A percentile compares a stretch with the other conserved stretches of the same genome.
Conservation (phyloP, 768 basidiomycete genomes). For the Dacryopinax spathularia region DNA sequence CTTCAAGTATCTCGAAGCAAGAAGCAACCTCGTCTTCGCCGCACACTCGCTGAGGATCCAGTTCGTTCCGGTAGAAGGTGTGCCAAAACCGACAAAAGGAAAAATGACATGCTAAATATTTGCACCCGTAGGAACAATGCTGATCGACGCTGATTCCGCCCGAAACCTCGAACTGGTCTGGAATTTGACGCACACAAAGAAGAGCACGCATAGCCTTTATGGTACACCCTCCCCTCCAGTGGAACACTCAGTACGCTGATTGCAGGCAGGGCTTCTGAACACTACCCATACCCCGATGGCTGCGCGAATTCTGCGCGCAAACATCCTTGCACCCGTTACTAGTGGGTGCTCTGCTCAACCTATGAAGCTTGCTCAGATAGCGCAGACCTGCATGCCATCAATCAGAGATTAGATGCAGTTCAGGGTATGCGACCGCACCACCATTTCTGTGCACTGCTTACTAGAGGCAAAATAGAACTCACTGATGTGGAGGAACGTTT, state of each 20-base stretch:
- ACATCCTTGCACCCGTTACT: conserved; percentile 68
- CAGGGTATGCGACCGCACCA: conserved; percentile 38
- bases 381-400: conserved; percentile 47
- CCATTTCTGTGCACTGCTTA: not conserved
- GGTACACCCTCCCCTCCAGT: conserved; percentile 32
- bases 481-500: conserved; percentile 63
- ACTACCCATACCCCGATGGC: conserved; percentile 87
- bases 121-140: conserved; percentile 55
- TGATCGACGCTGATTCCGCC: conserved; percentile 83
- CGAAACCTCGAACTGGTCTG: conserved; percentile 78
- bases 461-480: conserved; percentile 38
- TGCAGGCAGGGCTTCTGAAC: conserved; percentile 40
- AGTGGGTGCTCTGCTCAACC: conserved; percentile 26
- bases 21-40: conserved; percentile 57
- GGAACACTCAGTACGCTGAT: not conserved
- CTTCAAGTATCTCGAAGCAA: conserved; percentile 68
- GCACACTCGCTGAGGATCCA: conserved; percentile 54
- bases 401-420: conserved; percentile 74
- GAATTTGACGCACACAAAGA: conserved; percentile 54
- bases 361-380: conserved; percentile 4
- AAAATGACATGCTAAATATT: not conserved
- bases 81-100: not conserved
- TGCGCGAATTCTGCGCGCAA: conserved; percentile 59
- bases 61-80: conserved; percentile 56
- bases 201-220: conserved; percentile 60